Conservation (phyloP, 495 filamentous ascomycete species). For the Tuber melanosporum region DNA sequence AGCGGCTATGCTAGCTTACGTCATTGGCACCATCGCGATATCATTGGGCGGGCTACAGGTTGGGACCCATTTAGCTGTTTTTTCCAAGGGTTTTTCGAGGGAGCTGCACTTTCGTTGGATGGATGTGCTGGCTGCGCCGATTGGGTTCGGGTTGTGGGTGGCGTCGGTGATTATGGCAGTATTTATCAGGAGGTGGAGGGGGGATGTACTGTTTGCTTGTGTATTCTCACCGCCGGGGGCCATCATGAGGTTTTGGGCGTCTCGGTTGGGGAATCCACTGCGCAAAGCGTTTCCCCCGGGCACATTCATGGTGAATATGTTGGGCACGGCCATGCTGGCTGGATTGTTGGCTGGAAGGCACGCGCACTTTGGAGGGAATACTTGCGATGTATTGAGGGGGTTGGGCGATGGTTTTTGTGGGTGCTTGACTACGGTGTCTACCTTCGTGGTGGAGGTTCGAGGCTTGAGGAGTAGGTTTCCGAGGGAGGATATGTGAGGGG, state of each 20-base stretch:
- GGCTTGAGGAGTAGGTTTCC: slow-evolving; percentile 50
- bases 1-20: background rate
- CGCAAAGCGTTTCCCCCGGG: slow-evolving; percentile 71
- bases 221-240: slow-evolving; percentile 83
- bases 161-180: slow-evolving; percentile 68
- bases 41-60: slow-evolving; percentile 73
- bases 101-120: slow-evolving; percentile 46
- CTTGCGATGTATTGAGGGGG: slow-evolving; percentile 65
- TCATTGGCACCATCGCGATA: slow-evolving; percentile 16
- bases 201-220: slow-evolving; percentile 64
- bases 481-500: background rate
- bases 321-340: slow-evolving; percentile 58
- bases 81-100: slow-evolving; percentile 60
- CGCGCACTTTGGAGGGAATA: slow-evolving; percentile 62
- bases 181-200: slow-evolving; percentile 64
- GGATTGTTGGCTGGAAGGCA: slow-evolving; percentile 55
- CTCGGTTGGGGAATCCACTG: slow-evolving; percentile 61
- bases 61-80: slow-evolving; percentile 63
- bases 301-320: slow-evolving; percentile 77
- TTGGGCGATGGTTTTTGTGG: slow-evolving; percentile 90
- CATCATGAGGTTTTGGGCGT: slow-evolving; percentile 64
- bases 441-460: slow-evolving; percentile 77
- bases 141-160: slow-evolving; percentile 70
- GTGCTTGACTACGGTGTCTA: slow-evolving; percentile 83
- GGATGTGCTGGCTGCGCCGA: slow-evolving; percentile 56